Base-by-base conservation (phyloP, 225 moss, liverwort and hornwort genomes). In the Sphagnum tenellum region DNA sequence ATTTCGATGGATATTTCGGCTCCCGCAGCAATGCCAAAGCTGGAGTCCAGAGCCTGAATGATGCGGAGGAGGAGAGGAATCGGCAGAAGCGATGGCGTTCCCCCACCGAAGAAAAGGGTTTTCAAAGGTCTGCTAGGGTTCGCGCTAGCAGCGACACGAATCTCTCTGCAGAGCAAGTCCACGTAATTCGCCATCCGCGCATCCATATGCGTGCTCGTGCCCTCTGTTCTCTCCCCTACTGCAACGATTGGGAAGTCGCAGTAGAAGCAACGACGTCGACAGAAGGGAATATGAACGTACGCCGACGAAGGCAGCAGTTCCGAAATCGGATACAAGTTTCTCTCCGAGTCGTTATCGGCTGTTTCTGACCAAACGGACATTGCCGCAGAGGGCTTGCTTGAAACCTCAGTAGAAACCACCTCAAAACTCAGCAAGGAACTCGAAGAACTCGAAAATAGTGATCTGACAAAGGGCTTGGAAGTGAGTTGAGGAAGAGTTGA, bases 1-100 rank as follows among this genome's bases (percentile, higher is more conserved):
- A 98, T 90, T 76, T 98, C 96, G 81, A 98, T 90, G 47, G 96
- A 90, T 9, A 98, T 72, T 54, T 98, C 96, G 12, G 88, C 96
- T 49, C 78, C 74, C 3, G 73, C 47, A 45, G 69, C 79, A 7
- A 92, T 57, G 45, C 83, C 74, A 47, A 92, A 87, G 56, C 82
- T 75, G 13, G 66, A 47, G 48, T 63, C 50, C 61, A 98, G 64
- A 7, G 81, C 72, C 14, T 83, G 69, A 5, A 98, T 67, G 65
- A 98, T 85, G 70, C 71, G 85, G 45, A 86, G 63, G 29, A 98
- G 68, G 49, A 92, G 85, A 44, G 81, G 67, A 59, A 85, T 82
- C 4, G 90, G 82, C 11, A 98, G 68, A 55, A 98, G 82, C 4
- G 96, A 98, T 4, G 92, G 96, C 4, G 96, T 98, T 12, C 96